Evolutionary conservation across 1,284 basidiomycete genomes (phyloP), one percentile per base, ranked within the genome.

Genomic region (Irpex lacteus): DNA sequence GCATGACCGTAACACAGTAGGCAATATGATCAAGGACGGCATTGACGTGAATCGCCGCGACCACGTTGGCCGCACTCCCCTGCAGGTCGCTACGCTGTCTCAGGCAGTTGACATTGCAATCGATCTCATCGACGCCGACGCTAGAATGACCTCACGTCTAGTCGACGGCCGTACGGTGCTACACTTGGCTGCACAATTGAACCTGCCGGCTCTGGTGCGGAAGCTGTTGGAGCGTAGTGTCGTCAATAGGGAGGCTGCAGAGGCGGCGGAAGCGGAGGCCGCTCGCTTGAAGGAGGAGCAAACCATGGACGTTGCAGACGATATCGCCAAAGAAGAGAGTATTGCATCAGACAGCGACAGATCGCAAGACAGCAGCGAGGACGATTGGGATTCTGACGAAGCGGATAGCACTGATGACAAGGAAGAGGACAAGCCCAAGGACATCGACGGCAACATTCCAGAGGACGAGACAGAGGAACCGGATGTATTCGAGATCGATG

Each of bases 21-120:
- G 72, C 8, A 66, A 72, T 7, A 72, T 85, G 65, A 71, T 86
- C 63, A 66, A 76, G 26, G 77, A 78, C 4, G 80, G 74, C 0
- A 71, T 79, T 55, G 82, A 84, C 65, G 19, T 85, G 13, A 79
- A 85, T 66, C 77, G 78, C 47, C 80, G 85, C 2, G 86, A 87
- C 71, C 82, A 85, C 61, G 84, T 87, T 59, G 86, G 86, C 0
- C 81, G 86, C 2, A 84, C 83, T 1, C 74, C 82, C 3, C 75
- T 87, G 9, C 86, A 87, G 60, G 72, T 86, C 49, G 84, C 85
- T 0, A 80, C 86, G 57, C 63, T 86, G 7, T 77, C 76, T 55
- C 76, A 77, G 56, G 79, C 78, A 0, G 67, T 66, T 1, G 82
- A 82, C 1, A 81, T 85, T 59, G 82, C 82, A 0, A 74, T 74